Base-by-base conservation (phyloP, 805 yeast genomes). In the Teunomyces pallodes region DNA sequence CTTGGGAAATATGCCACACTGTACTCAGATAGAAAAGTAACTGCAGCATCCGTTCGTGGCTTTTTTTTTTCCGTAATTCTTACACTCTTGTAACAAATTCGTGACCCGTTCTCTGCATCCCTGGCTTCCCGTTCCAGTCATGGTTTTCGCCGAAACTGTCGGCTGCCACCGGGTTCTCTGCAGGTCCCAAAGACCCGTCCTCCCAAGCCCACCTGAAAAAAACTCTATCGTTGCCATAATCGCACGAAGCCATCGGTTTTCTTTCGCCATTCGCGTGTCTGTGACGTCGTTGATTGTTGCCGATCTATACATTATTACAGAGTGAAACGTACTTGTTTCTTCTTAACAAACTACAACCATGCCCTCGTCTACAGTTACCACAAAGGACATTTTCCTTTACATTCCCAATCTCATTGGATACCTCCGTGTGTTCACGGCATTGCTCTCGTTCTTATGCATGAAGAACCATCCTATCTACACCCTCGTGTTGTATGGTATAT, bases 321-420 rank as follows among this genome's bases (percentile, higher is more conserved):
- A 14, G 13, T 4, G 9, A 20, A 36, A 24, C 40, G 27, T 16
- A 5, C 40, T 36, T 13, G 12, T 36, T 13, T 16, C 16, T 36
- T 16, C 10, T n/a, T 9, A 13, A 9, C 43, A n/a, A 13, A 28
- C 27, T 16, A 29, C 10, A 12, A 30, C n/a, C 17, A 40, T 40
- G 35, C 17, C 27, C 27, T 20, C 24, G 24, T 20, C 24, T 5
- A 39, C 29, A 38, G 60, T 61, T 9, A 61, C 86, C 10, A 65
- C 80, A 3, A 58, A 64, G 27, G 81, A 84, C 53, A 83, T 92
- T 46, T 82, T 88, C 66, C 71, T 84, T 54, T 94, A 82, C 67
- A 84, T 92, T 45, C 99, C 99, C 9, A 94, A 94, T 66, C 74
- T 88, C 56, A 92, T 94, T 56, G 99, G 99, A 2, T 90, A 89